These are phyloP conservation scores for Trapa bicornis DNA, from an alignment of 345 rosid species.

Conservation along the genomic window DNA sequence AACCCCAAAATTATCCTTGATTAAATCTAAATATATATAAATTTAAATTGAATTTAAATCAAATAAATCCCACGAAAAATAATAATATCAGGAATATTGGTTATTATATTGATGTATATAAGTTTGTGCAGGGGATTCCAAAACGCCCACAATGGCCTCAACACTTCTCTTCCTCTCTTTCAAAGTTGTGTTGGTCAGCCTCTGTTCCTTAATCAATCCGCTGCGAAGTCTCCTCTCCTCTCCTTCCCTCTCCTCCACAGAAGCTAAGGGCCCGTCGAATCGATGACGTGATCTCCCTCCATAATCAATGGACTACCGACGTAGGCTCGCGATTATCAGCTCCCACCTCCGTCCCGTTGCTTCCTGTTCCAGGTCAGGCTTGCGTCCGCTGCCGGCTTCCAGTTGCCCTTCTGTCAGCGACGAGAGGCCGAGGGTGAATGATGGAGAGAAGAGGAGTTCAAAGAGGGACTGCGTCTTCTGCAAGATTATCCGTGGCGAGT, in stretches of 20 bases:
- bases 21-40: no score
- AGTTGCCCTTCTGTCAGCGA: conserved; percentile 19
- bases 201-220: neutral
- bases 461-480: conserved; percentile 70
- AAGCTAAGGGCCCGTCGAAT: neutral
- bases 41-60: neutral
- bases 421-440: conserved; percentile 7
- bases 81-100: no score
- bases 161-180: neutral
- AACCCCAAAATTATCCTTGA: no score
- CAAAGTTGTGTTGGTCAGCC: neutral
- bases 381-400: conserved; percentile 16
- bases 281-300: neutral
- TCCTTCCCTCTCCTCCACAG: neutral
- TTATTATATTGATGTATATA: no score
- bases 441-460: conserved; percentile 1
- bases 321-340: conserved; percentile 59
- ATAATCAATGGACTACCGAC: conserved; percentile 27
- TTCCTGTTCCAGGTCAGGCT: conserved; percentile 5
- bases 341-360: conserved; percentile 42
- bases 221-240: conserved; percentile 3
- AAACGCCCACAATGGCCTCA: no score
- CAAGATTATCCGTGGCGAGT: conserved; percentile 58
- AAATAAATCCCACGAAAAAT: neutral
- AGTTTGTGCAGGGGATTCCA: no score